Conservation (phyloP, 768 basidiomycete genomes). For the Lentinula edodes region DNA sequence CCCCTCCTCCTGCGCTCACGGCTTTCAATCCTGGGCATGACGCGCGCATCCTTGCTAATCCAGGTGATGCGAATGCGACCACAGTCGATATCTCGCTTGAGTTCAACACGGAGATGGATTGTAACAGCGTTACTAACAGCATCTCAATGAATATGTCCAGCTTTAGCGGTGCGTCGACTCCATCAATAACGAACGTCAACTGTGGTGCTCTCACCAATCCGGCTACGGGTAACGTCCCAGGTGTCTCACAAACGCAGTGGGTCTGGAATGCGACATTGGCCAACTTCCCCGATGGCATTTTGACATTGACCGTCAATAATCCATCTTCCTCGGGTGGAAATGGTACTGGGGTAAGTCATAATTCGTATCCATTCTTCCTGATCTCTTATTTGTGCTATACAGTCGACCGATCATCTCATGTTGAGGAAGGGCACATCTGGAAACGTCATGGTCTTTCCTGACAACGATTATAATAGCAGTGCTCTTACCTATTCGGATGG, state of each 20-base stretch:
- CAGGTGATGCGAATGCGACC: slow-evolving; percentile 53
- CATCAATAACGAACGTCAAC: slow-evolving; percentile 42
- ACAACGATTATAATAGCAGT: slow-evolving; percentile 66
- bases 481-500: slow-evolving; percentile 56
- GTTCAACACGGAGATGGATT: slow-evolving; percentile 76
- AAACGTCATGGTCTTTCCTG: slow-evolving; percentile 90
- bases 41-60: slow-evolving; percentile 52
- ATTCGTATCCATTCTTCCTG: slow-evolving; percentile 5
- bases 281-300: slow-evolving; percentile 78
- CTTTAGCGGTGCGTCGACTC: slow-evolving; percentile 49
- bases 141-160: slow-evolving; percentile 67
- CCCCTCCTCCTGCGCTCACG: slow-evolving; percentile 72
- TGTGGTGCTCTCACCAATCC: slow-evolving; percentile 50
- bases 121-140: slow-evolving; percentile 60
- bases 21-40: slow-evolving; percentile 87
- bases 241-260: slow-evolving; percentile 56
- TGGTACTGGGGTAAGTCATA: slow-evolving; percentile 56
- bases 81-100: slow-evolving; percentile 80
- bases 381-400: slow-evolving; percentile 37
- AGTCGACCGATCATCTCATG: slow-evolving; percentile 72
- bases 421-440: slow-evolving; percentile 69
- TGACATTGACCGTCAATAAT: slow-evolving; percentile 65
- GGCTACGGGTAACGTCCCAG: slow-evolving; percentile 44
- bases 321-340: slow-evolving; percentile 39
- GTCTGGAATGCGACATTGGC: slow-evolving; percentile 70